These are phyloP conservation scores for Schizophyllum commune DNA, from an alignment of 1,284 basidiomycete genomes.

Conservation along the genomic window DNA sequence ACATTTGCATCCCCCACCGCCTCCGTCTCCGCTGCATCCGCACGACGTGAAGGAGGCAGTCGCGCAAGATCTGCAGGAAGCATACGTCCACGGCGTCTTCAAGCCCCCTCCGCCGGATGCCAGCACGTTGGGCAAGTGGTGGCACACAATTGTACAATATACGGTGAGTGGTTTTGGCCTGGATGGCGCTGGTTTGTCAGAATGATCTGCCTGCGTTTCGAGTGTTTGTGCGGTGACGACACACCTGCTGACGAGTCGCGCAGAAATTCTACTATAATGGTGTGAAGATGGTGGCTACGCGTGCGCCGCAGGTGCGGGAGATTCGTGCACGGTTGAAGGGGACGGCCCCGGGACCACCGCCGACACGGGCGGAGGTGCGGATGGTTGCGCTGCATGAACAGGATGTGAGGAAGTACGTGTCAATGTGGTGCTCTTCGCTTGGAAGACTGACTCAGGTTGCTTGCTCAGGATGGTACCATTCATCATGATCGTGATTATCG, in stretches of 20 bases:
- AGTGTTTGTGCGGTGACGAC: not conserved
- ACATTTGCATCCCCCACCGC: conserved; percentile 12
- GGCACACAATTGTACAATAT: conserved; percentile 63
- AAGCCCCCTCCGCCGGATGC: conserved; percentile 55
- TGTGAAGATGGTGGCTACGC: conserved; percentile 58
- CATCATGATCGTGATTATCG: conserved; percentile 42
- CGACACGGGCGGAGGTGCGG: conserved; percentile 37
- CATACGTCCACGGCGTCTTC: conserved; percentile 60
- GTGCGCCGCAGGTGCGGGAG: conserved; percentile 42
- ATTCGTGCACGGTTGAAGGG: conserved; percentile 48
- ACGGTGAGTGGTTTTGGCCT: conserved; percentile 32
- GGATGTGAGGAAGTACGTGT: conserved; percentile 60
- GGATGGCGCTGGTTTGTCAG: too few relatives aligned
- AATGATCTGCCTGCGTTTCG: conserved; percentile 17
- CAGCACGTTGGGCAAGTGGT: conserved; percentile 42
- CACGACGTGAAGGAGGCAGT: conserved; percentile 36
- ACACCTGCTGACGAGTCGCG: conserved; percentile 6
- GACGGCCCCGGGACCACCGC: conserved; percentile 48
- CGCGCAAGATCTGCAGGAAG: conserved; percentile 56
- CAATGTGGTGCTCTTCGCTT: conserved; percentile 1
- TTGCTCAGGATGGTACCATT: conserved; percentile 69
- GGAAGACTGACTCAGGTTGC: conserved; percentile 1
- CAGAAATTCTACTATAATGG: conserved; percentile 78
- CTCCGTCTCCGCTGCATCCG: conserved; percentile 14
- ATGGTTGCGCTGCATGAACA: conserved; percentile 56